phyloP scores from a whole-genome alignment of 2,329 filamentous ascomycete species.

The Ceratocystis diversiconidia region DNA sequence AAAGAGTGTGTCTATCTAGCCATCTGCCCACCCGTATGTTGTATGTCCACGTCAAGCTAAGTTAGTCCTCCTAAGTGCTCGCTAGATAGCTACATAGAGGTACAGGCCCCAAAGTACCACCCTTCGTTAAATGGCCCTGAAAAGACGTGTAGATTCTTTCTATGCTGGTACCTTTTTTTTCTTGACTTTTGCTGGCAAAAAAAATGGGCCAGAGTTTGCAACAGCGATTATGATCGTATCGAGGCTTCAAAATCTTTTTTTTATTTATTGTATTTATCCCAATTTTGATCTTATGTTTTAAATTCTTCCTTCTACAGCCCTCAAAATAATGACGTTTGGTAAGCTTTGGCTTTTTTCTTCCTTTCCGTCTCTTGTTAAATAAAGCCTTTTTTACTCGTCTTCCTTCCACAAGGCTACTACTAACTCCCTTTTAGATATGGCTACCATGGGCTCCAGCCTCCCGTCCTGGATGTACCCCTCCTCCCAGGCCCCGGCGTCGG shows the following conservation, averaged over 20 bases:
- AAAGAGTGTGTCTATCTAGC: no score
- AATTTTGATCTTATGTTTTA: not conserved
- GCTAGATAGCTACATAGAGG: no score
- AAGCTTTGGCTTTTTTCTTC: not conserved
- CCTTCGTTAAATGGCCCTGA: not conserved
- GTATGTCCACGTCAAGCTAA: no score
- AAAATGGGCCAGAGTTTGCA: conserved; percentile 5
- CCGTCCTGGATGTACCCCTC: not conserved
- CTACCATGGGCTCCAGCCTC: conserved; percentile 1
- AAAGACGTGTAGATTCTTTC: not conserved
- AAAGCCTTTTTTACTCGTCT: not conserved
- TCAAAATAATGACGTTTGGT: not conserved
- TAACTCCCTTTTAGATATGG: conserved; percentile 1
- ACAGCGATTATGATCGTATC: not conserved
- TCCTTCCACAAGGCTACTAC: not conserved
- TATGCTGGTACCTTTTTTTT: not conserved
- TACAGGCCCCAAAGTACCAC: no score
- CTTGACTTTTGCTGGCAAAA: not conserved
- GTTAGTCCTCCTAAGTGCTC: no score
- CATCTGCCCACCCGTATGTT: no score
- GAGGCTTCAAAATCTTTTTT: not conserved
- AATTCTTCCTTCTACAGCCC: not conserved
- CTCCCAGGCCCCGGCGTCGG: conserved; percentile 2
- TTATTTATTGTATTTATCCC: not conserved
- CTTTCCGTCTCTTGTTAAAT: not conserved